These are phyloP conservation scores for Dictyostelium capitatum DNA, from an alignment of 78 protist genomes.

Conservation along the genomic window DNA sequence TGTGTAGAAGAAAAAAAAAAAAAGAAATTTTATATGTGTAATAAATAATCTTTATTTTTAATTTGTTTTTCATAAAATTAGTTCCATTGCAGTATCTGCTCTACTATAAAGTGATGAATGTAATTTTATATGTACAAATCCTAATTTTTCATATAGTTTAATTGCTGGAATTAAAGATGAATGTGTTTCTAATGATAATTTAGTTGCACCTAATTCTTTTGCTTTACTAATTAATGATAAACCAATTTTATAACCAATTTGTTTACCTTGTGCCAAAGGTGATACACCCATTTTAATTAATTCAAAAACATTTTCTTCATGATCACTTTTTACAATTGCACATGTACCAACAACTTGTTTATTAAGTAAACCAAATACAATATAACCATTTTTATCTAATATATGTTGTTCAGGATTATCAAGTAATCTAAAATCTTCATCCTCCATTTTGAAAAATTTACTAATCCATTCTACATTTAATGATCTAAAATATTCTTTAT, in stretches of 20 bases:
- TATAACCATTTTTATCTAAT: background rate
- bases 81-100: background rate
- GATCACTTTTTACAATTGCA: background rate
- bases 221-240: background rate
- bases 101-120: background rate
- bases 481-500: background rate
- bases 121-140: background rate
- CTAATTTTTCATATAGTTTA: conserved; percentile 27
- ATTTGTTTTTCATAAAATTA: background rate
- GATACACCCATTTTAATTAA: conserved; percentile 10
- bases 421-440: background rate
- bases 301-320: background rate
- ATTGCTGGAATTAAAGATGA: conserved; percentile 4
- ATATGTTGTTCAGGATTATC: conserved; percentile 10
- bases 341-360: background rate
- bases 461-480: conserved; percentile 16
- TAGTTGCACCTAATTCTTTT: conserved; percentile 3
- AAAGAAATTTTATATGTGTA: too few relatives aligned
- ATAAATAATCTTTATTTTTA: too few relatives aligned
- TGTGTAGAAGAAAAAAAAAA: too few relatives aligned
- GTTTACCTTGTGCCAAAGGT: conserved; percentile 20
- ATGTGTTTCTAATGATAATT: conserved; percentile 7
- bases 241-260: conserved; percentile 13
- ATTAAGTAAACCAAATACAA: background rate
- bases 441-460: conserved; percentile 3